phyloP scores from a whole-genome alignment of 2,329 filamentous ascomycete species.

The Metarhizium humberi region DNA sequence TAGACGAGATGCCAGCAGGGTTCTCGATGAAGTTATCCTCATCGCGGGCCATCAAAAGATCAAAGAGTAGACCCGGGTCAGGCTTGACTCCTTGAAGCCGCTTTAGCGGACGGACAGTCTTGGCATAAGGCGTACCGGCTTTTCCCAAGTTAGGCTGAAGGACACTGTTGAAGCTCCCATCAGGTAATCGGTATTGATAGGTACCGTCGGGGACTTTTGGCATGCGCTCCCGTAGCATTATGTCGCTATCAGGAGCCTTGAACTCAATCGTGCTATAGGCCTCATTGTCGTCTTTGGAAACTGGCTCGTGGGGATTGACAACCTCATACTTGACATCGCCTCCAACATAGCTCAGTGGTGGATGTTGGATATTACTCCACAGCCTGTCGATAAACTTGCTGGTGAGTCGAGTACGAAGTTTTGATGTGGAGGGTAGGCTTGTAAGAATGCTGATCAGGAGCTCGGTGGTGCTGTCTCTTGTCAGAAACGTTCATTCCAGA shows the following conservation, averaged over 20 bases:
- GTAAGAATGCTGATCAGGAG: constrained; percentile 27
- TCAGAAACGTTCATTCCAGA: background rate
- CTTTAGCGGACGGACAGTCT: constrained; percentile 49
- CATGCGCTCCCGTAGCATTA: constrained; percentile 22
- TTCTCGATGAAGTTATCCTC: constrained; percentile 47
- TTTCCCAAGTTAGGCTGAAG: constrained; percentile 53
- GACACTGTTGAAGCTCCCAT: constrained; percentile 44
- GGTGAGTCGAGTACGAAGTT: constrained; percentile 28
- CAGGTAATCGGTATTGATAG: constrained; percentile 24
- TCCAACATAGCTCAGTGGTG: constrained; percentile 36
- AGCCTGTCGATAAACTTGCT: constrained; percentile 41
- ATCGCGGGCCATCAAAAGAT: constrained; percentile 53
- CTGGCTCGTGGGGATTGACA: constrained; percentile 19
- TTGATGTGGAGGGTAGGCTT: constrained; percentile 24
- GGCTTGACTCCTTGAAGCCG: constrained; percentile 51
- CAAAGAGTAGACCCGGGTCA: constrained; percentile 58
- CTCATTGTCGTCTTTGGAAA: constrained; percentile 15
- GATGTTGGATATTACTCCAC: constrained; percentile 46
- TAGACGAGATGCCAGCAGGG: constrained; percentile 62
- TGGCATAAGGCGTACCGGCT: constrained; percentile 59
- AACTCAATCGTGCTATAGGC: constrained; percentile 27
- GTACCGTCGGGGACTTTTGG: constrained; percentile 24
- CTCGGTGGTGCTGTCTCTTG: background rate
- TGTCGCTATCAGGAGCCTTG: constrained; percentile 26
- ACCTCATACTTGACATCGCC: constrained; percentile 30